Evolutionary conservation across 345 rosid genomes (phyloP).

Genomic region (Gossypium raimondii): DNA sequence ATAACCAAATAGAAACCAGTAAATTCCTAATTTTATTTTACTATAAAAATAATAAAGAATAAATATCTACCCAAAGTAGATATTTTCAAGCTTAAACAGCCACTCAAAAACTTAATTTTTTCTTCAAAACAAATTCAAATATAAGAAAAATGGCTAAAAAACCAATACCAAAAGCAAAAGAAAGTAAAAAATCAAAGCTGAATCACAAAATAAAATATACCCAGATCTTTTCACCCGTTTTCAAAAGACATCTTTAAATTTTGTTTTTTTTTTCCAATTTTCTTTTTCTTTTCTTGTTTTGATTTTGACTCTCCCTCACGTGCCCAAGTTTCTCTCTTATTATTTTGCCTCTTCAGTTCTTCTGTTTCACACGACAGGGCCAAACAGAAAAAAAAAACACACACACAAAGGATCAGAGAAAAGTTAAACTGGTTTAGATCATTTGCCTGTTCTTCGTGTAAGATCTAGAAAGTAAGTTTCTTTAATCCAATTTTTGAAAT

Average conservation of each 20-base stretch:
- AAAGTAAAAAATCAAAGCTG: too few species aligned
- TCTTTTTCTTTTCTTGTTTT: background rate
- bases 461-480: constrained; percentile 34
- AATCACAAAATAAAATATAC: background rate
- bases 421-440: constrained; percentile 8
- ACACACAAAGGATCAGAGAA: background rate
- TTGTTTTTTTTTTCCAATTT: too few species aligned
- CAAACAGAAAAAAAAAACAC: background rate
- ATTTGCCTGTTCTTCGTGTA: constrained; percentile 3
- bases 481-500: constrained; percentile 3
- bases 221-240: background rate
- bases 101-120: too few species aligned
- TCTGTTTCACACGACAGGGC: background rate
- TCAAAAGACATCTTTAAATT: background rate
- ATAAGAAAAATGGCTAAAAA: too few species aligned
- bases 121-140: too few species aligned
- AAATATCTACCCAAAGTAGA: too few species aligned
- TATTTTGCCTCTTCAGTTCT: background rate
- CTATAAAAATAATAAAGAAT: too few species aligned
- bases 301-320: constrained; percentile 15
- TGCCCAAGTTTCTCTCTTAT: background rate
- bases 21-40: too few species aligned
- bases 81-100: too few species aligned
- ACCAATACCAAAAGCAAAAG: too few species aligned
- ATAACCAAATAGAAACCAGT: too few species aligned